Conservation (phyloP, 495 filamentous ascomycete genomes). For the Trichoderma erinaceum region DNA sequence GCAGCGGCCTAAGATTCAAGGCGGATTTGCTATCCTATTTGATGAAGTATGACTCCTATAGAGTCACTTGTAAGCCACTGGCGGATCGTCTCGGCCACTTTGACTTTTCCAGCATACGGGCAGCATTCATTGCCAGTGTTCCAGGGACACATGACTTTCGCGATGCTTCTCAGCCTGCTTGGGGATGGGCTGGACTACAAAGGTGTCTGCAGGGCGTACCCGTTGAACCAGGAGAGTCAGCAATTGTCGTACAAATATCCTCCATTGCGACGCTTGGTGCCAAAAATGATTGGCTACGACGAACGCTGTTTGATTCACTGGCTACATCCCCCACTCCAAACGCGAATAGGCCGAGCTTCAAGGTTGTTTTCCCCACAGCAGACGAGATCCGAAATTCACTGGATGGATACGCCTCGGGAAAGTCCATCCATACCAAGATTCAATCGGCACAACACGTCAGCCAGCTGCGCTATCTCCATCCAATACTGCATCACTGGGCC, state of each 20-base stretch:
- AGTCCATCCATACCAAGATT: conserved; percentile 76
- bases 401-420: conserved; percentile 71
- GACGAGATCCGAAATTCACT: conserved; percentile 72
- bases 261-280: conserved; percentile 76
- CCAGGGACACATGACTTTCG: conserved; percentile 58
- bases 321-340: conserved; percentile 22
- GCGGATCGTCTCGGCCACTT: conserved; percentile 52
- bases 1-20: conserved; percentile 68
- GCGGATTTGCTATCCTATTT: conserved; percentile 69
- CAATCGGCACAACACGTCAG: conserved; percentile 61
- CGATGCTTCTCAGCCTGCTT: conserved; percentile 44
- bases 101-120: conserved; percentile 66
- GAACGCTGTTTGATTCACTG: conserved; percentile 55
- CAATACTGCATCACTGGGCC: conserved; percentile 67
- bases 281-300: conserved; percentile 67
- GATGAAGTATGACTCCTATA: conserved; percentile 53
- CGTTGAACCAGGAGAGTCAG: conserved; percentile 32
- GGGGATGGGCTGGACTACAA: conserved; percentile 69
- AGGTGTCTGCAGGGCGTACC: conserved; percentile 53
- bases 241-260: conserved; percentile 71
- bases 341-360: conserved; percentile 30
- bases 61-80: conserved; percentile 43
- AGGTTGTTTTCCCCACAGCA: conserved; percentile 74
- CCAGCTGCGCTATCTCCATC: conserved; percentile 68
- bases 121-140: conserved; percentile 68